These are phyloP conservation scores for Aspergillus sp. DNA, from an alignment of 2,329 filamentous ascomycete genomes.

Conservation along the genomic window DNA sequence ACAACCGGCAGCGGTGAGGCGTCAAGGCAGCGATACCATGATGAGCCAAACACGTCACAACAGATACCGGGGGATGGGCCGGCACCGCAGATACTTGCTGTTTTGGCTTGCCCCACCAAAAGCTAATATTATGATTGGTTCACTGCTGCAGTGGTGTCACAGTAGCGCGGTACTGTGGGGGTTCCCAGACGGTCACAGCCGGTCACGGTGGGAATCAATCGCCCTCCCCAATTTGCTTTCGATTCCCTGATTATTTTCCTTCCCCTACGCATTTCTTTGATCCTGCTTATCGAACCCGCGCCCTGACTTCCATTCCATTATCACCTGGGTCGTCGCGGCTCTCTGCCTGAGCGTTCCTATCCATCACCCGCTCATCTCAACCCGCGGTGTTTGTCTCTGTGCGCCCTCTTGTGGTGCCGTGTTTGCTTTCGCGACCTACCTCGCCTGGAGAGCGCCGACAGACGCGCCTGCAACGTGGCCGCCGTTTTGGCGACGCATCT, in stretches of 20 bases:
- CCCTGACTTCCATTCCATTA: slow-evolving; percentile 8
- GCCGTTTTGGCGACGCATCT: slow-evolving; percentile 38
- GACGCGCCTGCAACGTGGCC: slow-evolving; percentile 51
- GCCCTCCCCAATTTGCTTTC: slow-evolving; percentile 15
- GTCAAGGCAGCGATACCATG: slow-evolving; percentile 19
- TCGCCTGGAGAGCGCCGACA: slow-evolving; percentile 15
- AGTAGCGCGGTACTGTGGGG: slow-evolving; percentile 12
- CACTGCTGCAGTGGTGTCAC: background rate
- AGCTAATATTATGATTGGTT: background rate
- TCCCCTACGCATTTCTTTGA: slow-evolving; percentile 10
- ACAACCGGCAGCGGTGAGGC: slow-evolving; percentile 16
- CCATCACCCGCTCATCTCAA: slow-evolving; percentile 9
- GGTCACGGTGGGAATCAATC: slow-evolving; percentile 7
- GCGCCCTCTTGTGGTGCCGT: slow-evolving; percentile 15
- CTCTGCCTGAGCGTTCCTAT: background rate
- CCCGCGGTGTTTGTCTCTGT: slow-evolving; percentile 13
- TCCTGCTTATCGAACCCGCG: slow-evolving; percentile 13
- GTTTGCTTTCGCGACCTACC: slow-evolving; percentile 24
- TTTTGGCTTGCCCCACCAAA: background rate
- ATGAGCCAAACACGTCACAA: slow-evolving; percentile 4
- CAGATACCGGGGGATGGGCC: slow-evolving; percentile 24
- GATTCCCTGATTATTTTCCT: slow-evolving; percentile 23
- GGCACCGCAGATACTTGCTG: slow-evolving; percentile 9
- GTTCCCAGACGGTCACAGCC: slow-evolving; percentile 14
- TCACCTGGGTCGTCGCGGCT: slow-evolving; percentile 20